Conservation (phyloP, 2,329 filamentous ascomycete species). For the Colletotrichum musicola region DNA sequence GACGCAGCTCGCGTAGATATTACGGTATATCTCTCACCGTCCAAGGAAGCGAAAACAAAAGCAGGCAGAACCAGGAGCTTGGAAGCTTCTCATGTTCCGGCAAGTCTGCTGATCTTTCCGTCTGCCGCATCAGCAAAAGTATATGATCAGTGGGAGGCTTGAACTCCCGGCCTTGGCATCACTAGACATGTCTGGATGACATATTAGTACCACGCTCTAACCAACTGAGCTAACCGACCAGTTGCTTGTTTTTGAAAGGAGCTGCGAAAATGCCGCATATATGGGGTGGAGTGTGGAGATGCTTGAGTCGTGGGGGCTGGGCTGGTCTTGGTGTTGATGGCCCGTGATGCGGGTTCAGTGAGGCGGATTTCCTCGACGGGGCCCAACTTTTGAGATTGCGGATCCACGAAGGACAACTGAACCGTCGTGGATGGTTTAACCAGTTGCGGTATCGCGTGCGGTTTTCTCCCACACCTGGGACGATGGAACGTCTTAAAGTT, state of each 20-base stretch:
- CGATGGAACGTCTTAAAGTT: background rate
- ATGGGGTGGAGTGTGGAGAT: background rate
- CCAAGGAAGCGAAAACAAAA: too few relatives aligned
- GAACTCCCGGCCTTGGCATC: constrained; percentile 39
- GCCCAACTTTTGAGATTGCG: too few relatives aligned
- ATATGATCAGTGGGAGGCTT: constrained; percentile 38
- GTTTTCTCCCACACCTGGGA: background rate
- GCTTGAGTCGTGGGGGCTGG: background rate
- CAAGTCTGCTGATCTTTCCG: background rate
- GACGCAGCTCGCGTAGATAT: too few relatives aligned
- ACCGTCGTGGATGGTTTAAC: background rate
- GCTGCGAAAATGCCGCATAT: background rate
- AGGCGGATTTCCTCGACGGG: background rate
- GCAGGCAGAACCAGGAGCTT: background rate
- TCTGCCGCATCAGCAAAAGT: background rate
- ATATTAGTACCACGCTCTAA: constrained; percentile 40
- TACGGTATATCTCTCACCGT: too few relatives aligned
- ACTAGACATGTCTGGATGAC: constrained; percentile 24
- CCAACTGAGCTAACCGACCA: constrained; percentile 40
- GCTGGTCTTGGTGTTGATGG: background rate
- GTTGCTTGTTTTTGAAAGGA: fast-evolving
- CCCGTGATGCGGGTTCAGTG: background rate
- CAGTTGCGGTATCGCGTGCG: background rate
- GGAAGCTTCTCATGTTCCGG: background rate
- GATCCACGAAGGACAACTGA: too few relatives aligned